A percentile compares a stretch with the other conserved stretches of the same genome.
phyloP scores from a whole-genome alignment of 257 asterid species.

The Solanum pinnatisectum region DNA sequence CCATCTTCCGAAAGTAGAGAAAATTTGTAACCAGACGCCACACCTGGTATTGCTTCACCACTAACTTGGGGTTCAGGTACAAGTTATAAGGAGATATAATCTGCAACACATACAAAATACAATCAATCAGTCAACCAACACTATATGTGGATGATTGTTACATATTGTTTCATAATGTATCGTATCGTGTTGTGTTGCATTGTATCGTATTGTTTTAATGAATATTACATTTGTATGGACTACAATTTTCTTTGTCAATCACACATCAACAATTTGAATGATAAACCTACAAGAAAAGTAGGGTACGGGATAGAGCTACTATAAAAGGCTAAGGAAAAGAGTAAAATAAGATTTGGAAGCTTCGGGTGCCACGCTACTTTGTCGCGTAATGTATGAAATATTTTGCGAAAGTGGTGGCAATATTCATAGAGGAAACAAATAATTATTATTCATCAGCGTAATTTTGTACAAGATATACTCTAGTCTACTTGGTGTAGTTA shows the following conservation, averaged over 20 bases:
- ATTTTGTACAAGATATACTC: not conserved
- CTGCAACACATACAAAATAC: conserved; percentile 44
- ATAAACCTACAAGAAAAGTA: not conserved
- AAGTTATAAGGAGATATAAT: conserved; percentile 90
- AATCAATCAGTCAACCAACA: conserved; percentile 2
- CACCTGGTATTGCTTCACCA: conserved; percentile 76
- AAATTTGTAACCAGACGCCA: conserved; percentile 95
- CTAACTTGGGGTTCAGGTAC: conserved; percentile 87
- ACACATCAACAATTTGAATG: not conserved
- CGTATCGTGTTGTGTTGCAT: too few species aligned
- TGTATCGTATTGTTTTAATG: not conserved
- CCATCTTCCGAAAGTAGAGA: conserved; percentile 94
- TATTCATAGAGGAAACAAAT: not conserved
- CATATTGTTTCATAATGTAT: not conserved
- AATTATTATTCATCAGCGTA: not conserved
- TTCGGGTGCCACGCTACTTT: not conserved
- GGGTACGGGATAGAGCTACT: not conserved
- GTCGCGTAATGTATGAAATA: not conserved
- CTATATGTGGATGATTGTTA: not conserved
- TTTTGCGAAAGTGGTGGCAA: not conserved
- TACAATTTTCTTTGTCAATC: not conserved
- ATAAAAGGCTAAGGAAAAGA: not conserved
- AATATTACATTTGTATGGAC: too few species aligned
- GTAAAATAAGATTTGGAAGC: not conserved
- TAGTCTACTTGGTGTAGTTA: not conserved